These are phyloP conservation scores for Limtongozyma cylindracea DNA, from an alignment of 805 yeast genomes.

Conservation along the genomic window DNA sequence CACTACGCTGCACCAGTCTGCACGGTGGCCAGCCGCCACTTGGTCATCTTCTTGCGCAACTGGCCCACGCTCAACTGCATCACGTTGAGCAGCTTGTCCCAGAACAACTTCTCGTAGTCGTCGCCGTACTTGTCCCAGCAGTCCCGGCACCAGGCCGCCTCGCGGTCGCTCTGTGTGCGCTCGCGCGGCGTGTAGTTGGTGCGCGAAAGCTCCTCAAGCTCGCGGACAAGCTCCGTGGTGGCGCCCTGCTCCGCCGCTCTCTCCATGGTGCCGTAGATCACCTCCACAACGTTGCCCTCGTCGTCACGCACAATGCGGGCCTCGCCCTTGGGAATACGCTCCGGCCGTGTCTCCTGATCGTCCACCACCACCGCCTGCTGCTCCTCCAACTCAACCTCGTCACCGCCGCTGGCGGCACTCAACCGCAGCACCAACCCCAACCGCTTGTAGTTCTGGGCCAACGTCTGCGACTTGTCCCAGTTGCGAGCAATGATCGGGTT, in stretches of 20 bases:
- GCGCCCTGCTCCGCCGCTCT: conserved; percentile 4
- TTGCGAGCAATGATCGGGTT: conserved; percentile 70
- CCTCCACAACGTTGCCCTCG: conserved; percentile 31
- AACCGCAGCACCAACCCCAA: conserved; percentile 54
- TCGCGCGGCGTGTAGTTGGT: conserved; percentile 7
- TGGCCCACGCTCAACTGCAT: conserved; percentile 76
- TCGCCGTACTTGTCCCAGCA: conserved; percentile 67
- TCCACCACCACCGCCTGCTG: conserved; percentile 8
- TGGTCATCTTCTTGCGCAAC: conserved; percentile 38
- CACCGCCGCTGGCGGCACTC: conserved; percentile 53
- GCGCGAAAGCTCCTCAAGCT: conserved; percentile 13
- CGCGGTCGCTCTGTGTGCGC: conserved; percentile 43
- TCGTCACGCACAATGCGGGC: conserved; percentile 54
- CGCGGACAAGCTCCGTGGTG: conserved; percentile 28
- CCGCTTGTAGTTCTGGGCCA: conserved; percentile 66
- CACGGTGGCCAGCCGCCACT: no score
- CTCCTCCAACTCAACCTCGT: conserved; percentile 6
- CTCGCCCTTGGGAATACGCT: conserved; percentile 49
- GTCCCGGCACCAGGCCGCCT: conserved; percentile 39
- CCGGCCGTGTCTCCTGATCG: conserved; percentile 22
- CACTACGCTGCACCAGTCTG: no score
- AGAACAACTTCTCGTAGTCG: conserved; percentile 70
- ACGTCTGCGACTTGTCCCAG: conserved; percentile 71
- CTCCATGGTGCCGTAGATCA: conserved; percentile 43
- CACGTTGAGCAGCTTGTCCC: conserved; percentile 71